Evolutionary conservation across 2,329 filamentous ascomycete species (phyloP), one percentile per base, ranked within the genome.

Genomic region (Aspergillus brunneoviolaceus): DNA sequence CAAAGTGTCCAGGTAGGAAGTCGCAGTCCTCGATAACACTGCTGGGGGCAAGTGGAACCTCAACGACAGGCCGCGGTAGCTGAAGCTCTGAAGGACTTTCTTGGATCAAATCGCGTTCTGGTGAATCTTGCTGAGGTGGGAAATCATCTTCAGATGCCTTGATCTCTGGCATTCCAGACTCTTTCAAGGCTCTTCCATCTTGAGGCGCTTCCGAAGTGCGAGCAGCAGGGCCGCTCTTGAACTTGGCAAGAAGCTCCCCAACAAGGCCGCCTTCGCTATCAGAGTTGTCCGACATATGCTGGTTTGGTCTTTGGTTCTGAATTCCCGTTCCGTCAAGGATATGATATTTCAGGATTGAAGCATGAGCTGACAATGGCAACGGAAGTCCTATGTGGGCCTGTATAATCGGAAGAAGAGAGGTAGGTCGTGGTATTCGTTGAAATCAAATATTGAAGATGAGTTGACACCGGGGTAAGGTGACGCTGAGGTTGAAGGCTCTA

Each of bases 1-100:
- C 62, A 57, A 72, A 77, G 63, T 79, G 76, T 11, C 76, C 76
- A 1, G 76, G 75, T 14, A 79, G 65, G 57, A 68, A 76, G 14
- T 76, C 67, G 63, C 78, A 80, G 21, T 76, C n/a, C 16, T n/a
- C 12, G 11, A 55, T 71, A 11, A 72, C 65, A 21, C 64, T 61
- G 47, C 76, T 68, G 4, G 67, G 55, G 5, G 76, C 55, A 1
- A 21, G 49, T 10, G 77, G 76, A 12, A 77, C 60, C 31, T 74
- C 63, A 35, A 79, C 69, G 5, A 49, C 42, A 19, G 27, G 45
- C 12, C 16, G 14, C 16, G 39, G 39, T 45, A 45, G 39, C 39
- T 9, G 39, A 19, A 14, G 16, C 39, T 45, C 14, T 7, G 16
- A 19, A 6, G 39, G 16, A 6, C 6, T 16, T 9, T 19, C 16